Evolutionary conservation across 345 rosid species (phyloP).

Genomic region (Linum usitatissimum): DNA sequence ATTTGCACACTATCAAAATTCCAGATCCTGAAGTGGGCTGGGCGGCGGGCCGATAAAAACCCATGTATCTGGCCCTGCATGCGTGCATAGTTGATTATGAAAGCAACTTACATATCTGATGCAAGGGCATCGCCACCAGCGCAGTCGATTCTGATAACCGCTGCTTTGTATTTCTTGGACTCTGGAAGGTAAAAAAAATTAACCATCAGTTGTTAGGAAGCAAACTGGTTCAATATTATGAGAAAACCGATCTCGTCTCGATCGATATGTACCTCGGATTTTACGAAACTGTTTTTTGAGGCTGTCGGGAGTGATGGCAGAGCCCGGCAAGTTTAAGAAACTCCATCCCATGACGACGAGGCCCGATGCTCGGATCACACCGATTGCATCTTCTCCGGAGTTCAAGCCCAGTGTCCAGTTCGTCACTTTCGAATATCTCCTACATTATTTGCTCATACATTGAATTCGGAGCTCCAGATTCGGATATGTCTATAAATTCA

Average conservation of each 20-base stretch:
- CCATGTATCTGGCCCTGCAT: neutral
- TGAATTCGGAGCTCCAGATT: too few species aligned
- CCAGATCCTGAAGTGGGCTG: too few species aligned
- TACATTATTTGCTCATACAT: constrained; percentile 12
- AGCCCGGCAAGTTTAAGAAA: constrained; percentile 50
- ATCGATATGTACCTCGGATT: constrained; percentile 91
- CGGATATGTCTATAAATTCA: too few species aligned
- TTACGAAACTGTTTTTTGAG: constrained; percentile 70
- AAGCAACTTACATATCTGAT: constrained; percentile 90
- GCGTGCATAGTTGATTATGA: constrained; percentile 10
- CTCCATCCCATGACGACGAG: constrained; percentile 66
- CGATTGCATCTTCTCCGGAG: constrained; percentile 67
- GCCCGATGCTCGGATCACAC: constrained; percentile 86
- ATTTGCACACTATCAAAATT: too few species aligned
- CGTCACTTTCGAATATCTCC: constrained; percentile 72
- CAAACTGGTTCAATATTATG: neutral
- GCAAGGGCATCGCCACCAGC: constrained; percentile 99
- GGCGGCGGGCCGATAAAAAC: too few species aligned
- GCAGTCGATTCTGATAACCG: constrained; percentile 78
- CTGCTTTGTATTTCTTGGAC: constrained; percentile 72
- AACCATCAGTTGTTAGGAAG: neutral
- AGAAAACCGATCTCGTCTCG: too few species aligned
- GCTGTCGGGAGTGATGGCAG: constrained; percentile 61
- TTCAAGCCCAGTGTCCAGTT: constrained; percentile 85
- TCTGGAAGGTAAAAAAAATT: constrained; percentile 22